A percentile compares a stretch with the other conserved stretches of the same genome.
Conservation (phyloP, 352 stramenopile species). For the Peronospora destructor region DNA sequence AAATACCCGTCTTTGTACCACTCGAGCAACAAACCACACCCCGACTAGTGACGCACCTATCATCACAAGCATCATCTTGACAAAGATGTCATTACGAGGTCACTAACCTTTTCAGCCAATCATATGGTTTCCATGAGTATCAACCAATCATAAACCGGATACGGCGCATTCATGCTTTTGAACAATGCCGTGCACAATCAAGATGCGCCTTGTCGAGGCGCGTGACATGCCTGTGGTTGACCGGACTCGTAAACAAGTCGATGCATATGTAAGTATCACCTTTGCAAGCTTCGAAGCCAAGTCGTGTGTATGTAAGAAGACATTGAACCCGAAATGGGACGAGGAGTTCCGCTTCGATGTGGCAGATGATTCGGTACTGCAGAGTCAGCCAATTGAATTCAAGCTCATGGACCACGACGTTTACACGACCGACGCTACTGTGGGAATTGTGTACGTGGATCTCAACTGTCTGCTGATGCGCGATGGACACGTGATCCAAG, state of each 20-base stretch:
- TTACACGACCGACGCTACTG: slow-evolving; percentile 90
- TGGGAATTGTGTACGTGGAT: slow-evolving; percentile 97
- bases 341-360: slow-evolving; percentile 99
- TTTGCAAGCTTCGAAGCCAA: slow-evolving; percentile 85
- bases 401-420: slow-evolving; percentile 94
- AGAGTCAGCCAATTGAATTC: slow-evolving; percentile 98
- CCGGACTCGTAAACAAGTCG: slow-evolving; percentile 71
- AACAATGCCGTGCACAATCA: slow-evolving; percentile 86
- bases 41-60: background rate
- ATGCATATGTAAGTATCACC: slow-evolving; percentile 84
- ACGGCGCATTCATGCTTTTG: background rate
- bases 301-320: slow-evolving; percentile 89
- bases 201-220: slow-evolving; percentile 86
- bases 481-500: slow-evolving; percentile 88
- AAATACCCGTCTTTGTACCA: slow-evolving; percentile 22
- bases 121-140: background rate
- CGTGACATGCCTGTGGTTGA: slow-evolving; percentile 84
- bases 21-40: slow-evolving; percentile 4
- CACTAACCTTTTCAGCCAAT: background rate
- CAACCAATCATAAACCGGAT: background rate
- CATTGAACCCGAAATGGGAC: slow-evolving; percentile 93
- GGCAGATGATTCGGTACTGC: slow-evolving; percentile 94
- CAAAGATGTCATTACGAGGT: background rate
- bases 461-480: slow-evolving; percentile 96
- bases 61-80: background rate